Conservation (phyloP, 257 asterid species). For the Nicotiana noctiflora region DNA sequence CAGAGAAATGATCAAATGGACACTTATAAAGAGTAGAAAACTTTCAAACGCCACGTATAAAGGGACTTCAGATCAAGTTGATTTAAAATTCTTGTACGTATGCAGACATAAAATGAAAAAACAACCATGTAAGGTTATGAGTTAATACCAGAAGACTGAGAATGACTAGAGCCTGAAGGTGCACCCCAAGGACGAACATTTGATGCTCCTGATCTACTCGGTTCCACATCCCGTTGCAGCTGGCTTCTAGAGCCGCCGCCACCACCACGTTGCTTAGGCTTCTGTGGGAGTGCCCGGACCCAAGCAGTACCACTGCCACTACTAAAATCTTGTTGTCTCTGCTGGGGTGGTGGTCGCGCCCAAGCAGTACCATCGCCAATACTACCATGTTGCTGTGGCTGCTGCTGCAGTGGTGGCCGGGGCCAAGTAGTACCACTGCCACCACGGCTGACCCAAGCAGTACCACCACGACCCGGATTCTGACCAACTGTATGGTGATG, state of each 20-base stretch:
- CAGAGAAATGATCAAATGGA: too few species aligned
- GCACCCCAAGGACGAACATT: constrained; percentile 22
- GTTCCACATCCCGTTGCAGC: constrained; percentile 7
- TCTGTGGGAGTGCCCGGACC: constrained; percentile 11
- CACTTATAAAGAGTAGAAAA: too few species aligned
- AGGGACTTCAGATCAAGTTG: constrained; percentile 8
- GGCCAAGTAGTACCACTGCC: too few species aligned
- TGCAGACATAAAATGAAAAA: background rate
- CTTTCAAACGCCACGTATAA: too few species aligned
- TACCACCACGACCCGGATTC: background rate
- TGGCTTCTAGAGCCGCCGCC: background rate
- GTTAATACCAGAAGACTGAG: constrained; percentile 32
- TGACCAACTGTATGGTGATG: background rate
- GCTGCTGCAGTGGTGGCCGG: too few species aligned
- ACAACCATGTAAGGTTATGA: background rate
- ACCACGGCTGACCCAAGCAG: background rate
- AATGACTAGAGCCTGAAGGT: background rate
- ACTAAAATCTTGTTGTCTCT: background rate
- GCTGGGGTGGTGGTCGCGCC: background rate
- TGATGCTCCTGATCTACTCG: constrained; percentile 15
- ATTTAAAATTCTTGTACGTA: background rate
- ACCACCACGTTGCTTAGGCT: background rate
- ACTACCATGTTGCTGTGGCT: background rate
- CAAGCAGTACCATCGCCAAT: background rate
- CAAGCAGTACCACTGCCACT: background rate